Percentiles rank a stretch among this genome's conserved stretches.
Evolutionary conservation across 768 basidiomycete species (phyloP).

Genomic region (Pilatotrama ljubarskyi): DNA sequence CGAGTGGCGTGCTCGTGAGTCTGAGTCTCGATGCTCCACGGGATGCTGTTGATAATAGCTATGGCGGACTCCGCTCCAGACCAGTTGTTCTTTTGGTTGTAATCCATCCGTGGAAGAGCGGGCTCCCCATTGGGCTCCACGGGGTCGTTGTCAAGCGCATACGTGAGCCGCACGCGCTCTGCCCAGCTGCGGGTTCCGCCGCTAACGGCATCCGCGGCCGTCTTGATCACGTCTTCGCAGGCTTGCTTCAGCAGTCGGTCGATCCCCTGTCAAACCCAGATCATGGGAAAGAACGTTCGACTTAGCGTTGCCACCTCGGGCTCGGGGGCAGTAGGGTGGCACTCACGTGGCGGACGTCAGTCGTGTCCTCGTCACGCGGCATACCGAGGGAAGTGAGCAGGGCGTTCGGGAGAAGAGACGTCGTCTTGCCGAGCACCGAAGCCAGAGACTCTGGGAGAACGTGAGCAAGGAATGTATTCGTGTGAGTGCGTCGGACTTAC

Average conservation of each 20-base stretch:
- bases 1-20: conserved; percentile 55
- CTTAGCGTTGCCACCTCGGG: conserved; percentile 7
- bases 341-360: conserved; percentile 71
- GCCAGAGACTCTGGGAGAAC: conserved; percentile 50
- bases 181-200: conserved; percentile 65
- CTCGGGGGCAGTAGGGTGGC: neutral
- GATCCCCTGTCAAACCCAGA: conserved; percentile 57
- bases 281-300: neutral
- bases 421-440: conserved; percentile 59
- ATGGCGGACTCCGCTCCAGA: conserved; percentile 1
- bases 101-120: conserved; percentile 10
- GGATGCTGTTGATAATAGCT: neutral
- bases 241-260: conserved; percentile 82
- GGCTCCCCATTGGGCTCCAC: conserved; percentile 17
- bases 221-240: conserved; percentile 81
- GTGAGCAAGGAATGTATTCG: conserved; percentile 8
- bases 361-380: conserved; percentile 60
- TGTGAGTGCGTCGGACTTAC: conserved; percentile 35
- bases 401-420: conserved; percentile 63
- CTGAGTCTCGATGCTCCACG: conserved; percentile 41
- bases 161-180: conserved; percentile 40
- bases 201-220: conserved; percentile 58
- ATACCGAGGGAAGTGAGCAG: conserved; percentile 72
- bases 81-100: neutral
- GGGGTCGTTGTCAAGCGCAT: conserved; percentile 29